These are phyloP conservation scores for Phytophthora sp. DNA, from an alignment of 352 stramenopile genomes.

Conservation along the genomic window DNA sequence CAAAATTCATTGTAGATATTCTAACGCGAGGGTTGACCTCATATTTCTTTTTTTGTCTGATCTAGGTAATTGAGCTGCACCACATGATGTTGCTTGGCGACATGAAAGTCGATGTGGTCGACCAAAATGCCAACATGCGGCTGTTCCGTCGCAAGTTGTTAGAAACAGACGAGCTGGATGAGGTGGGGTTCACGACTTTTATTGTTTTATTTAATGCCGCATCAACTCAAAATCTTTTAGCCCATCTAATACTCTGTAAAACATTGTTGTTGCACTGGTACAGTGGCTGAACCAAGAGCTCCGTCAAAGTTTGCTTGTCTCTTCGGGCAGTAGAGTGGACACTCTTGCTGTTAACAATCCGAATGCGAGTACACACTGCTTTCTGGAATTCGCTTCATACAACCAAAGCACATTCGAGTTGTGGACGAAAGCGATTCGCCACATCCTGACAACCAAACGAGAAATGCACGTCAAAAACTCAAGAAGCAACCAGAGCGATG, in stretches of 20 bases:
- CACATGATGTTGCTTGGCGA: slow-evolving; percentile 77
- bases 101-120: slow-evolving; percentile 84
- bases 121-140: slow-evolving; percentile 41
- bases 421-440: slow-evolving; percentile 84
- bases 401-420: slow-evolving; percentile 87
- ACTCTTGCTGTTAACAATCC: slow-evolving; percentile 60
- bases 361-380: slow-evolving; percentile 59
- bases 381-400: slow-evolving; percentile 84
- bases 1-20: neutral
- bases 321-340: slow-evolving; percentile 49
- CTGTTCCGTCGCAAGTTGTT: slow-evolving; percentile 80
- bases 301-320: slow-evolving; percentile 57
- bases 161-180: slow-evolving; percentile 78
- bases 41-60: neutral
- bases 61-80: slow-evolving; percentile 76
- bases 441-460: slow-evolving; percentile 65
- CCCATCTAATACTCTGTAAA: neutral
- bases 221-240: neutral
- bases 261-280: slow-evolving; percentile 1
- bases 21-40: neutral
- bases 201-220: too few species aligned
- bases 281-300: slow-evolving; percentile 82
- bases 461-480: slow-evolving; percentile 33
- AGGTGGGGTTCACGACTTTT: slow-evolving; percentile 39
- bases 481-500: slow-evolving; percentile 29